These are phyloP conservation scores for Trichomonascaceae sp. DNA, from an alignment of 1,139 yeast genomes.

Conservation along the genomic window DNA sequence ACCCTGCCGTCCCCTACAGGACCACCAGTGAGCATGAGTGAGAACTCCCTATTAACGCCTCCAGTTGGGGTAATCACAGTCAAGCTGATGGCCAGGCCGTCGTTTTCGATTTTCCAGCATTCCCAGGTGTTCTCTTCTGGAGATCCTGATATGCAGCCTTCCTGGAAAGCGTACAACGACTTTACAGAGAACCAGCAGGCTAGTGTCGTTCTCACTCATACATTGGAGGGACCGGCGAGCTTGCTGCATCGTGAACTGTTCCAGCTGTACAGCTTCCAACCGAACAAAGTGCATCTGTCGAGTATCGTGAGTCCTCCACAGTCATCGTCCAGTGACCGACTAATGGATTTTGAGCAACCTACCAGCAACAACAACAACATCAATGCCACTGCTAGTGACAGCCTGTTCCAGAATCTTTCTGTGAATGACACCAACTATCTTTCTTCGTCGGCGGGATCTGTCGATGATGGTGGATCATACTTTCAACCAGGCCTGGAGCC, in stretches of 20 bases:
- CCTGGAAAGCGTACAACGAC: slow-evolving; percentile 19
- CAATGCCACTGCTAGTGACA: too few species aligned
- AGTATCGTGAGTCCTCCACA: too few species aligned
- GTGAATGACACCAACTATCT: too few species aligned
- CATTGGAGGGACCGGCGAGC: slow-evolving; percentile 14
- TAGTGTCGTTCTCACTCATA: slow-evolving; percentile 14
- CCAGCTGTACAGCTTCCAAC: slow-evolving; percentile 14
- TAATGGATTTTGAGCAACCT: too few species aligned
- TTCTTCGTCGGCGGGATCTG: too few species aligned
- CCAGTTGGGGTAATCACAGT: slow-evolving; percentile 17
- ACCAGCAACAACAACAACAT: too few species aligned
- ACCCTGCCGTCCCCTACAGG: too few species aligned
- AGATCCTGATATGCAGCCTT: slow-evolving; percentile 7
- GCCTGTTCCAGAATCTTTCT: too few species aligned
- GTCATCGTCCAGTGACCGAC: too few species aligned
- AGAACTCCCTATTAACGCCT: too few species aligned
- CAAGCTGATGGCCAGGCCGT: slow-evolving; percentile 13
- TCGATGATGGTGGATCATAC: background rate
- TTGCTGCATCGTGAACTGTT: slow-evolving; percentile 11
- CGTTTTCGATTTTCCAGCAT: slow-evolving; percentile 11
- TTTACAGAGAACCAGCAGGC: slow-evolving; percentile 21
- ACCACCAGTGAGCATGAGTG: too few species aligned
- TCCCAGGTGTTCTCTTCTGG: slow-evolving; percentile 1
- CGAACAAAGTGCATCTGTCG: slow-evolving; percentile 13
- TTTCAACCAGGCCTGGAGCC: background rate